phyloP scores from a whole-genome alignment of 352 stramenopile genomes.

The Phytopythium kandeliae region DNA sequence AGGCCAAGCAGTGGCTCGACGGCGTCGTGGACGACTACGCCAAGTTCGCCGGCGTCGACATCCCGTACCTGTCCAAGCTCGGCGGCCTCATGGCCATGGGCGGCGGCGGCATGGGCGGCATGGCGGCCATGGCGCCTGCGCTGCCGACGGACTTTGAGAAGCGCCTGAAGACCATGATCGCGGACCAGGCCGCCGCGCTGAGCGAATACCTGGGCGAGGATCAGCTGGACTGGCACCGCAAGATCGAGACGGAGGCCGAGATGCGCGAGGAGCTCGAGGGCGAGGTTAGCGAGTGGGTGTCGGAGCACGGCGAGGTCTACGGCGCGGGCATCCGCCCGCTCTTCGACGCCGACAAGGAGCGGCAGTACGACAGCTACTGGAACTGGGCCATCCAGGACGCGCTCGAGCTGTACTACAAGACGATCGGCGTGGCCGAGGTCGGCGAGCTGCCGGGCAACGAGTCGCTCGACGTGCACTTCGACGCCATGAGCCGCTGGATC shows the following conservation, averaged over 20 bases:
- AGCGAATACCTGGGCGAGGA: conserved; percentile 48
- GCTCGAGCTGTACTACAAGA: conserved; percentile 57
- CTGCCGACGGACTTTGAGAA: conserved; percentile 46
- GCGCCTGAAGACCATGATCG: conserved; percentile 50
- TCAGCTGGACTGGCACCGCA: conserved; percentile 39
- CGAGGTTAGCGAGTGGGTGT: conserved; percentile 37
- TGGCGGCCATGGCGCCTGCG: conserved; percentile 13
- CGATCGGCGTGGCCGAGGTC: conserved; percentile 19
- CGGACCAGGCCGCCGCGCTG: conserved; percentile 42
- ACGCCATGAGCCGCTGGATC: conserved; percentile 50
- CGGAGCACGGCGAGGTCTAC: conserved; percentile 59
- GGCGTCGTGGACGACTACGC: conserved; percentile 73
- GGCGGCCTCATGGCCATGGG: conserved; percentile 27
- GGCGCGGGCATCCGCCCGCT: conserved; percentile 40
- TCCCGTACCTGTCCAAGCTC: conserved; percentile 48
- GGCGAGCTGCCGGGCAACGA: conserved; percentile 20
- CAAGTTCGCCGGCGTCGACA: conserved; percentile 45
- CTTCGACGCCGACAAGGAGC: conserved; percentile 71
- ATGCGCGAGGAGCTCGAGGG: conserved; percentile 54
- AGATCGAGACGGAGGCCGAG: conserved; percentile 42
- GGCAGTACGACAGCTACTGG: conserved; percentile 77
- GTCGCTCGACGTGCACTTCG: conserved; percentile 31
- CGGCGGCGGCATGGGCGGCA: conserved; percentile 16
- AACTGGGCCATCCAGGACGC: conserved; percentile 75
- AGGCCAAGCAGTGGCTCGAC: conserved; percentile 80